These are phyloP conservation scores for Tetrahymena malaccensis DNA, from an alignment of 73 alveolate genomes.

Conservation along the genomic window DNA sequence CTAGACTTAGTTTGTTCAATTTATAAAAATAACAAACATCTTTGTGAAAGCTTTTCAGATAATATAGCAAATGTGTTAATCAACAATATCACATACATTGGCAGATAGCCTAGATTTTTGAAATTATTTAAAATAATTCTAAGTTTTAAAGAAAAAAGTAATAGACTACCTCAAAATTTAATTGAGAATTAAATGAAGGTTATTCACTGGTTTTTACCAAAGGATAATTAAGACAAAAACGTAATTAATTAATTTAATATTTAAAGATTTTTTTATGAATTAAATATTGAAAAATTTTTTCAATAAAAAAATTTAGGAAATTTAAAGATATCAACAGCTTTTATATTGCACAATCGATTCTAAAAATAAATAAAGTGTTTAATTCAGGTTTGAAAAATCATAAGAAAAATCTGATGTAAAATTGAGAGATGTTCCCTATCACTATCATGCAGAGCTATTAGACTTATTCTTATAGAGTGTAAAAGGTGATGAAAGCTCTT, in stretches of 20 bases:
- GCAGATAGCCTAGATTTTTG: conserved; percentile 35
- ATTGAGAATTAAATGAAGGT: conserved; percentile 31
- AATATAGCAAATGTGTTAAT: background rate
- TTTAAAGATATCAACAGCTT: background rate
- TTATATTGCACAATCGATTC: background rate
- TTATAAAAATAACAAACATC: conserved; percentile 18
- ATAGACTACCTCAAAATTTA: background rate
- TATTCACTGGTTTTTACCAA: conserved; percentile 15
- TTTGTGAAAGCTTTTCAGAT: conserved; percentile 23
- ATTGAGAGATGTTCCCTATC: conserved; percentile 14
- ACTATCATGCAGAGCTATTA: conserved; percentile 29
- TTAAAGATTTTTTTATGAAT: background rate
- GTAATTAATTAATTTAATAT: background rate
- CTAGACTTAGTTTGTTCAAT: conserved; percentile 7
- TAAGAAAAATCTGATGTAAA: background rate
- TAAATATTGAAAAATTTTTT: too few species aligned
- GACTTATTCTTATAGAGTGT: conserved; percentile 8
- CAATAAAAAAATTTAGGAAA: too few species aligned
- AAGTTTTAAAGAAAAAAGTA: background rate
- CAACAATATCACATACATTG: background rate
- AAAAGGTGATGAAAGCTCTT: conserved; percentile 29
- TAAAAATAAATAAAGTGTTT: background rate
- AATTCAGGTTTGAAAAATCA: background rate
- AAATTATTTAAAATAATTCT: conserved; percentile 6
- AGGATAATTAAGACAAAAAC: background rate